Evolutionary conservation across 345 rosid species (phyloP).

Genomic region (Linum lewisii): DNA sequence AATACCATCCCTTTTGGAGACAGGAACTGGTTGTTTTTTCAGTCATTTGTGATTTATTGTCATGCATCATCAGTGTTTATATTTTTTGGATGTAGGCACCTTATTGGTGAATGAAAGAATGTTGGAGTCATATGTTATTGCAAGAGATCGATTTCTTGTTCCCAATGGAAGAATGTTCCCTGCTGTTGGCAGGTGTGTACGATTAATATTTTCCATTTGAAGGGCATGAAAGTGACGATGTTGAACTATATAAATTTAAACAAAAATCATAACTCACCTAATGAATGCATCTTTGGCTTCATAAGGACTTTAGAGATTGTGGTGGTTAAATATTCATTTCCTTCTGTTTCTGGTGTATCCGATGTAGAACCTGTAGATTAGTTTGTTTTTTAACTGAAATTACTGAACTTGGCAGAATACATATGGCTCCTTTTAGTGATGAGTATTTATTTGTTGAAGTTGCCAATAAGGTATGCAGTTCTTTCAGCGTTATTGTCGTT

Average conservation of each 20-base stretch:
- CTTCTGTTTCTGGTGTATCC: neutral
- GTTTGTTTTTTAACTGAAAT: slow-evolving; percentile 13
- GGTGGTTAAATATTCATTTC: neutral
- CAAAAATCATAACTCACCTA: neutral
- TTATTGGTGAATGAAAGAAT: slow-evolving; percentile 92
- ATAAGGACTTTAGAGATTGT: neutral
- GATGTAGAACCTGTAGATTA: neutral
- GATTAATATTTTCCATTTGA: neutral
- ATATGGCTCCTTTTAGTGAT: slow-evolving; percentile 98
- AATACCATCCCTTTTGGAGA: neutral
- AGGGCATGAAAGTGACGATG: neutral
- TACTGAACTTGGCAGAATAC: slow-evolving; percentile 61
- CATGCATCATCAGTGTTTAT: slow-evolving; percentile 5
- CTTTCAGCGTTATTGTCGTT: neutral
- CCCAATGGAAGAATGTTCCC: slow-evolving; percentile 97
- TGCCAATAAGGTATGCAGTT: slow-evolving; percentile 81
- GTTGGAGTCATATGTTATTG: slow-evolving; percentile 95
- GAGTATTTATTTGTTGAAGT: slow-evolving; percentile 91
- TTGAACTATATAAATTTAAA: neutral
- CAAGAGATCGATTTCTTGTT: slow-evolving; percentile 84
- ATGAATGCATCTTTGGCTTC: neutral
- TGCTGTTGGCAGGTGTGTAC: slow-evolving; percentile 66
- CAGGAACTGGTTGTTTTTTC: slow-evolving; percentile 3
- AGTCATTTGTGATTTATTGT: neutral
- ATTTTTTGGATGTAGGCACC: slow-evolving; percentile 48